Evolutionary conservation across 495 filamentous ascomycete genomes (phyloP).

Genomic region (Umbilicaria muhlenbergii): DNA sequence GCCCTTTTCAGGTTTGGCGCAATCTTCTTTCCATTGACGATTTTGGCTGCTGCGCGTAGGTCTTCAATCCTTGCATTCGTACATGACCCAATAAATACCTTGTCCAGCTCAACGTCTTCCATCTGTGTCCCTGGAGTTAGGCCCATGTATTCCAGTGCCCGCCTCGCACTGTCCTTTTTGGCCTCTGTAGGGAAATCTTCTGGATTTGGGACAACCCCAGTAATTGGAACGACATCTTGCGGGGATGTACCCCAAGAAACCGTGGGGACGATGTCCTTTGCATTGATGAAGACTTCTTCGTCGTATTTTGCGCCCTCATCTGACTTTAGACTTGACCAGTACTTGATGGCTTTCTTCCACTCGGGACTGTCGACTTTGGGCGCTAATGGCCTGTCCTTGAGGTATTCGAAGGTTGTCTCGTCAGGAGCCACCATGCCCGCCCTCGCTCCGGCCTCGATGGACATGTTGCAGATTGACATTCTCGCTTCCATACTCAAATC

Average conservation of each 20-base stretch:
- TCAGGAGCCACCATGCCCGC: slow-evolving; percentile 96
- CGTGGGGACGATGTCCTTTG: slow-evolving; percentile 83
- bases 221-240: slow-evolving; percentile 90
- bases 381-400: slow-evolving; percentile 77
- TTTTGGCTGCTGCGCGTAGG: slow-evolving; percentile 69
- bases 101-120: slow-evolving; percentile 82
- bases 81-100: slow-evolving; percentile 96
- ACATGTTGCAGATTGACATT: slow-evolving; percentile 99
- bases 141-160: slow-evolving; percentile 93
- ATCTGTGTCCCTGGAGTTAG: slow-evolving; percentile 70
- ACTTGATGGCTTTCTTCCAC: slow-evolving; percentile 78
- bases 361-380: slow-evolving; percentile 68
- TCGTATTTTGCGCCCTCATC: slow-evolving; percentile 81
- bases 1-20: slow-evolving; percentile 80
- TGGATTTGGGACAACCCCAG: slow-evolving; percentile 73
- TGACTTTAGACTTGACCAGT: slow-evolving; percentile 78
- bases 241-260: slow-evolving; percentile 96
- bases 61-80: slow-evolving; percentile 96
- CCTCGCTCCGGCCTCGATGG: slow-evolving; percentile 92
- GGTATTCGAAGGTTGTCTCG: slow-evolving; percentile 84
- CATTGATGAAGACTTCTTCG: slow-evolving; percentile 70
- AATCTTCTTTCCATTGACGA: slow-evolving; percentile 75
- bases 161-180: slow-evolving; percentile 61
- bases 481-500: slow-evolving; percentile 87
- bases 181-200: slow-evolving; percentile 64